phyloP scores from a whole-genome alignment of 345 rosid genomes.

The Crucihimalaya himalaica region DNA sequence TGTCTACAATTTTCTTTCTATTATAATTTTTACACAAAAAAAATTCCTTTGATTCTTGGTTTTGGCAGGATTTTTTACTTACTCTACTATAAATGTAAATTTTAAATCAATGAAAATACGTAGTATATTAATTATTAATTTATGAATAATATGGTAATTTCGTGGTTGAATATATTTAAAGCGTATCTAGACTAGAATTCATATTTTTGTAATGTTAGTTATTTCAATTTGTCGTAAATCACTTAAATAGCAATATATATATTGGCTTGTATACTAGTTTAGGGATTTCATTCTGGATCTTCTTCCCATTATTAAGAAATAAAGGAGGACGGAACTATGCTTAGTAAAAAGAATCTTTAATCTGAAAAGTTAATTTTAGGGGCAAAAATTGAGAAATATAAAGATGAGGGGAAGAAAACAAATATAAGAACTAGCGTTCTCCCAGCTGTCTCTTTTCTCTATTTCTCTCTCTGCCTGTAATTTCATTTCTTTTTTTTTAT shows the following conservation, averaged over 20 bases:
- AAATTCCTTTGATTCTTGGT: not conserved
- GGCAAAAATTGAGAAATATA: not conserved
- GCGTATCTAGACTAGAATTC: not conserved
- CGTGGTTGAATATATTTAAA: not conserved
- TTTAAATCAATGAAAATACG: too few relatives aligned
- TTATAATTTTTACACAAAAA: not conserved
- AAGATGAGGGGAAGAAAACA: not conserved
- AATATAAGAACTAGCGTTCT: slow-evolving; percentile 30
- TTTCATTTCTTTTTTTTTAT: not conserved
- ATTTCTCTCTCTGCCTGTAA: slow-evolving; percentile 9
- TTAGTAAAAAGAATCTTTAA: not conserved
- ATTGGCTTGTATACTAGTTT: not conserved
- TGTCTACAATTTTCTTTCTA: too few relatives aligned
- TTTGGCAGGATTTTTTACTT: not conserved
- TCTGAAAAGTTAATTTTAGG: not conserved
- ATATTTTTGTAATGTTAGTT: too few relatives aligned
- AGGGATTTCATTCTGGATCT: not conserved
- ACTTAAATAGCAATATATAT: too few relatives aligned
- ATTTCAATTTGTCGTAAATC: not conserved
- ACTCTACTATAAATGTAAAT: too few relatives aligned
- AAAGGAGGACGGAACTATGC: not conserved
- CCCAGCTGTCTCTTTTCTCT: not conserved
- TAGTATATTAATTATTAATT: too few relatives aligned
- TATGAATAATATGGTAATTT: not conserved
- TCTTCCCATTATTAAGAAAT: not conserved